Conservation (phyloP, 2,329 filamentous ascomycete species). For the Trichophyton mentagrophytes region DNA sequence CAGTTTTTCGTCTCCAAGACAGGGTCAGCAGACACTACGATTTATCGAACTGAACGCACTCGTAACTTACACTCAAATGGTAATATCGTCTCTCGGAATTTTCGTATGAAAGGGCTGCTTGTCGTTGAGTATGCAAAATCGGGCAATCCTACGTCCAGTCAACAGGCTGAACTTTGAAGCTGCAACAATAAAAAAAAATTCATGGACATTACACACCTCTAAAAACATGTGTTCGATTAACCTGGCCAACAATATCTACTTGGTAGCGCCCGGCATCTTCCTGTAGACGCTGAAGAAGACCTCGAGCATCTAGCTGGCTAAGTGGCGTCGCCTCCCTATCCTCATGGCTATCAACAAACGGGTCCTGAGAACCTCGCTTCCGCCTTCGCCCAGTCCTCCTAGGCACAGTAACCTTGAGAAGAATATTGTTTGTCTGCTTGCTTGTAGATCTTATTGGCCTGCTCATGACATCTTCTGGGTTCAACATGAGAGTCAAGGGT, state of each 20-base stretch:
- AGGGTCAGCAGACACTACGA: neutral
- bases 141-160: conserved; percentile 45
- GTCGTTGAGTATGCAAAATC: conserved; percentile 74
- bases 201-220: conserved; percentile 41
- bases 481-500: conserved; percentile 57
- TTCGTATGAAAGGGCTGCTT: conserved; percentile 55
- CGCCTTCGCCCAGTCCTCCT: conserved; percentile 76
- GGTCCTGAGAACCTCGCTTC: conserved; percentile 60
- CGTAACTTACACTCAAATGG: conserved; percentile 51
- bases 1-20: conserved; percentile 40
- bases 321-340: conserved; percentile 17
- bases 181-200: neutral
- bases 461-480: conserved; percentile 65
- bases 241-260: conserved; percentile 56
- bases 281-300: conserved; percentile 50
- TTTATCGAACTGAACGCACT: neutral
- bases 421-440: conserved; percentile 64
- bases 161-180: neutral
- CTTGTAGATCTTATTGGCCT: conserved; percentile 67
- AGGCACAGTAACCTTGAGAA: conserved; percentile 76
- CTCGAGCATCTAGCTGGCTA: conserved; percentile 36
- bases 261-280: conserved; percentile 58
- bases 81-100: conserved; percentile 58
- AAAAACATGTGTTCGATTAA: conserved; percentile 76
- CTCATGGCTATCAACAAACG: conserved; percentile 41